phyloP scores from a whole-genome alignment of 2,329 filamentous ascomycete species.

The Colletotrichum gloeosporioides region DNA sequence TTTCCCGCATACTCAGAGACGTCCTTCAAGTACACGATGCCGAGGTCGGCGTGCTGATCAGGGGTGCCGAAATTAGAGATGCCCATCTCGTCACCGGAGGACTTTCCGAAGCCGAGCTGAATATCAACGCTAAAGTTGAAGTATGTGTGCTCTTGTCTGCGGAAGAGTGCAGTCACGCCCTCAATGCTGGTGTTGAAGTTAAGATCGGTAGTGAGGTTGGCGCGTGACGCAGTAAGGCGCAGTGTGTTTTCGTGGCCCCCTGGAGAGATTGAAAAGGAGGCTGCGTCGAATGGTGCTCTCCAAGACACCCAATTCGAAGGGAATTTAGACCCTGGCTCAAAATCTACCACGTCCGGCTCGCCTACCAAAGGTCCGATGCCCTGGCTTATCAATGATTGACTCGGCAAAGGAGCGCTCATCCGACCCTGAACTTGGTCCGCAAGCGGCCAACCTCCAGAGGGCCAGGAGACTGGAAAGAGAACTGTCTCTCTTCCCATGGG shows the following conservation, averaged over 20 bases:
- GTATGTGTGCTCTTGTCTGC: neutral
- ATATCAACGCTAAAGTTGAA: neutral
- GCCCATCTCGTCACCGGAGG: neutral
- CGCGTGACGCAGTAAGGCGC: neutral
- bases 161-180: neutral
- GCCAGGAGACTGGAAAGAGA: constrained; percentile 41
- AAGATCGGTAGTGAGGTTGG: neutral
- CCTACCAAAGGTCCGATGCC: neutral
- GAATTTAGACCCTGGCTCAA: neutral
- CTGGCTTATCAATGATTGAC: neutral
- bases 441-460: neutral
- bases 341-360: neutral
- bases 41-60: neutral
- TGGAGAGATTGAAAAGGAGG: neutral
- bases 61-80: neutral
- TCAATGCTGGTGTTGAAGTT: neutral
- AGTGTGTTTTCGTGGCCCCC: neutral
- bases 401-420: neutral
- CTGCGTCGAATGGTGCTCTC: neutral
- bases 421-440: neutral
- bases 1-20: neutral
- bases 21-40: neutral
- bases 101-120: neutral
- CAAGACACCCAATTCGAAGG: neutral
- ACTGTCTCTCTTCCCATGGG: constrained; percentile 62